Base-by-base conservation (phyloP, 2,329 filamentous ascomycete genomes). In the Leptographium radiaticola region DNA sequence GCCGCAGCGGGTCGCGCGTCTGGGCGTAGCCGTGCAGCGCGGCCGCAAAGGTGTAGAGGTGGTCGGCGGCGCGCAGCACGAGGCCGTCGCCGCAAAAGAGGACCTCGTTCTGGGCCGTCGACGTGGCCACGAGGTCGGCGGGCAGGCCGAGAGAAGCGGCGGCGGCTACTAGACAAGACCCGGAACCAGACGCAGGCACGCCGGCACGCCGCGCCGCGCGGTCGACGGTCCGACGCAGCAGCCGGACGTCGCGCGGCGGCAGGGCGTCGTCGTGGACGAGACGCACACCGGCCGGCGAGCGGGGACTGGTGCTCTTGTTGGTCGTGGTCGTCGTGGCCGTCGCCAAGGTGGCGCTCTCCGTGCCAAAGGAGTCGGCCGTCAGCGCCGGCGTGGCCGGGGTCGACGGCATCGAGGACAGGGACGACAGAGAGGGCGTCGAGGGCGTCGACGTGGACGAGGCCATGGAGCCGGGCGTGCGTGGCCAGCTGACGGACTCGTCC, bases 21-120 rank as follows among this genome's bases (percentile, higher is more conserved):
- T 70, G 71, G 6, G 76, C 72, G 63, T 83, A 83, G 58, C 73
- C 73, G 18, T 76, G 72, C 12, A 85, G 70, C 1, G 79, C 77
- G 48, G 72, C 71, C 64, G 83, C 83, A 68, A 86, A 79, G 44
- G 77, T 80, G 67, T 83, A 86, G 47, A 83, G 65, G 50, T 79
- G 73, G 64, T 85, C 81, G 12, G 84, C 71, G 0, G 79, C 73
- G 15, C 83, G 64, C 9, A 86, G 67, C 0, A 75, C 81, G 12
- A 86, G 70, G 18, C 79, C 79, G 25, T 18, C 30, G 31, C 77
- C 74, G 2, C 74, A 74, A 69, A 82, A 84, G 52, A 85, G 70
- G 30, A 79, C 66, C 55, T 82, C 77, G 62, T 83, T 80, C 60
- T 85, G 82, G 43, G 67, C 62, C 31, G 81, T 68, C 33, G 79